Conservation (phyloP, 2,329 filamentous ascomycete genomes). For the Tolypocladium ophioglossoides region DNA sequence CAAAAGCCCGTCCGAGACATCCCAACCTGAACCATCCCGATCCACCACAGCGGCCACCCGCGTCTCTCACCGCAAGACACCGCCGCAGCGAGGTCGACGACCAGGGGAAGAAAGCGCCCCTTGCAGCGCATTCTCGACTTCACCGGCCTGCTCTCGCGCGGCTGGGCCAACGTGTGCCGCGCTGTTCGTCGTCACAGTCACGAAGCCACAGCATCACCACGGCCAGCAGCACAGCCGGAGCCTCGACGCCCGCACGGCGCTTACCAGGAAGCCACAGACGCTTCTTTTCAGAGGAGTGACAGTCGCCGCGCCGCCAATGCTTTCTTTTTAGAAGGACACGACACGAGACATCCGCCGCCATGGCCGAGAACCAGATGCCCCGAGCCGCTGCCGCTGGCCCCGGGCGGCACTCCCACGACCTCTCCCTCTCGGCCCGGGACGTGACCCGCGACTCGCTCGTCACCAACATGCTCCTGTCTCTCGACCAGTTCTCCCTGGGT, state of each 20-base stretch:
- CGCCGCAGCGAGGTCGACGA: neutral
- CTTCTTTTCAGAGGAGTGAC: neutral
- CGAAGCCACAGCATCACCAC: neutral
- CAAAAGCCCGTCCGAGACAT: neutral
- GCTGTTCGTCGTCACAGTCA: neutral
- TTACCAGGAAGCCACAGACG: neutral
- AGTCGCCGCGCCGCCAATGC: slow-evolving; percentile 8
- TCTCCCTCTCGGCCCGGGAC: slow-evolving; percentile 66
- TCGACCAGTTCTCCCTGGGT: slow-evolving; percentile 67
- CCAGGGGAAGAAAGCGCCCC: neutral
- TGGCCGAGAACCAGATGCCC: slow-evolving; percentile 14
- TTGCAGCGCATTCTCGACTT: neutral
- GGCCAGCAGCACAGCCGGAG: neutral
- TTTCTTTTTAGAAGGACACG: slow-evolving; percentile 12
- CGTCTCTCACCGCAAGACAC: neutral
- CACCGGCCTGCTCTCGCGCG: neutral
- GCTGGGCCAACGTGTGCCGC: neutral
- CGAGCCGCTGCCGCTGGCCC: slow-evolving; percentile 12
- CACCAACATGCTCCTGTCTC: slow-evolving; percentile 87
- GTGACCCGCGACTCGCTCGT: slow-evolving; percentile 85
- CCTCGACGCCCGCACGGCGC: neutral
- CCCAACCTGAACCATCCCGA: neutral
- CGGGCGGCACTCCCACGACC: slow-evolving; percentile 65
- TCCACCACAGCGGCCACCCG: neutral
- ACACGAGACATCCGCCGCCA: slow-evolving; percentile 9